A percentile compares a stretch with the other conserved stretches of the same genome.
Conservation (phyloP, 2,329 filamentous ascomycete genomes). For the Phaeoacremonium minimum region DNA sequence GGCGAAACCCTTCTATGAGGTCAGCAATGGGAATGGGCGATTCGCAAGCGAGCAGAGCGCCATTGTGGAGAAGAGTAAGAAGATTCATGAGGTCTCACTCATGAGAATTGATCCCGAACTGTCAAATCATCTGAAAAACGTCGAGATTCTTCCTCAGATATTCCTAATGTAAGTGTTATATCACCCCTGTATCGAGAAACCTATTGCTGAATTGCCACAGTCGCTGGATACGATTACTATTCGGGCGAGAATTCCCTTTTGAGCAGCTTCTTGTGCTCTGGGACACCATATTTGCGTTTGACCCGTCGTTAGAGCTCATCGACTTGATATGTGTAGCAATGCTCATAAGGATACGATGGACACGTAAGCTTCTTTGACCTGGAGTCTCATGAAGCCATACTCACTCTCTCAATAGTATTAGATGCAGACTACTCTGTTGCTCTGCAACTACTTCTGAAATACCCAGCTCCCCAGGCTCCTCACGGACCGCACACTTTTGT, state of each 20-base stretch:
- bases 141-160: conserved; percentile 93
- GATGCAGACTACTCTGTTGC: conserved; percentile 85
- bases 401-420: conserved; percentile 57
- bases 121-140: conserved; percentile 70
- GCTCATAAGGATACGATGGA: conserved; percentile 88
- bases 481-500: conserved; percentile 75
- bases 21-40: conserved; percentile 39
- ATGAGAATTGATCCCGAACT: conserved; percentile 79
- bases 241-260: conserved; percentile 90
- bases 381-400: conserved; percentile 1
- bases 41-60: conserved; percentile 38
- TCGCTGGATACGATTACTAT: conserved; percentile 89
- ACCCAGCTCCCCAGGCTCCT: conserved; percentile 61
- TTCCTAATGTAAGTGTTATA: conserved; percentile 71
- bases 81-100: conserved; percentile 81
- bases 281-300: conserved; percentile 87
- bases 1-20: conserved; percentile 83
- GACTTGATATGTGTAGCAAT: conserved; percentile 93
- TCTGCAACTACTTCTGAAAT: conserved; percentile 77
- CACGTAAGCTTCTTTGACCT: conserved; percentile 50
- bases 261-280: conserved; percentile 79
- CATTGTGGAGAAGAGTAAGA: conserved; percentile 81
- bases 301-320: conserved; percentile 73
- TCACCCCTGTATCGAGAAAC: conserved; percentile 5
- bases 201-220: conserved; percentile 34